These are phyloP conservation scores for Sporobolomyces phaffii DNA, from an alignment of 768 basidiomycete genomes.

Conservation along the genomic window DNA sequence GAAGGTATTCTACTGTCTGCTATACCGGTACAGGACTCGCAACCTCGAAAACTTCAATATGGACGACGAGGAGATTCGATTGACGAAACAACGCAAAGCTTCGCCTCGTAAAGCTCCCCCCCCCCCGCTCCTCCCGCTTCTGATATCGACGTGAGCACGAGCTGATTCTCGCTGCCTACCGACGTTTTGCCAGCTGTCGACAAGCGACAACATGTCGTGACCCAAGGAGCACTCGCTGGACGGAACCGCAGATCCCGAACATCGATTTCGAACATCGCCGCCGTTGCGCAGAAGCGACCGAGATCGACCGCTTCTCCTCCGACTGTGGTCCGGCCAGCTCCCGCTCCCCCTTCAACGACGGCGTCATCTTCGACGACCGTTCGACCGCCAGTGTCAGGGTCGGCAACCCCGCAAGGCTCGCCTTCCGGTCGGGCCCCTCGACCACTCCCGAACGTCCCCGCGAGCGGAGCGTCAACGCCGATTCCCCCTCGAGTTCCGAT, in stretches of 20 bases:
- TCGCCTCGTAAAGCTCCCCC: neutral
- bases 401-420: constrained; percentile 13
- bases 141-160: too few relatives aligned
- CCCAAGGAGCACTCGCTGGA: constrained; percentile 29
- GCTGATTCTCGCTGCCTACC: too few relatives aligned
- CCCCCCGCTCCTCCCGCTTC: too few relatives aligned
- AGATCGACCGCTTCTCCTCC: constrained; percentile 14
- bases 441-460: constrained; percentile 8
- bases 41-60: constrained; percentile 64
- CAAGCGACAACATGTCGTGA: constrained; percentile 35
- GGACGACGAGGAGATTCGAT: constrained; percentile 51
- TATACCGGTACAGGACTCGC: constrained; percentile 73
- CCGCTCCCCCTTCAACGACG: neutral
- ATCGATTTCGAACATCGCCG: constrained; percentile 41
- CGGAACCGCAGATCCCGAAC: constrained; percentile 33
- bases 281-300: constrained; percentile 23
- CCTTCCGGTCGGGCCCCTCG: constrained; percentile 15
- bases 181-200: constrained; percentile 2
- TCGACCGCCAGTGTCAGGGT: neutral
- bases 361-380: neutral
- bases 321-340: constrained; percentile 18
- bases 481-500: constrained; percentile 25
- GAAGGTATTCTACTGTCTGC: constrained; percentile 86
- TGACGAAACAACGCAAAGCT: constrained; percentile 10
- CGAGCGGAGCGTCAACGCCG: neutral